Evolutionary conservation across 768 basidiomycete genomes (phyloP), one percentile per base, ranked within the genome.

Genomic region (Xerocomus potaroensis): DNA sequence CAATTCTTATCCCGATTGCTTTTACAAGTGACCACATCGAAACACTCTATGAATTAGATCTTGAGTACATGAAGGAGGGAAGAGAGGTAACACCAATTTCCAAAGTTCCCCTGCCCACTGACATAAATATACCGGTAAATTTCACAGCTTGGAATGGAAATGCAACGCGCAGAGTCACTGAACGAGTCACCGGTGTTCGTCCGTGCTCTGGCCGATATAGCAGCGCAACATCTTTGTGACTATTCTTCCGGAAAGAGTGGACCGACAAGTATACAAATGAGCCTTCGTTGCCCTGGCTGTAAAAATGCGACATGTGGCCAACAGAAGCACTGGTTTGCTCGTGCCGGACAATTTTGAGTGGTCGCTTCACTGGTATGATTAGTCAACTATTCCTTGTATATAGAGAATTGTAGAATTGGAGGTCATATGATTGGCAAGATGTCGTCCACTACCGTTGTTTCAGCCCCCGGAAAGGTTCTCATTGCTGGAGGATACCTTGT

Each of bases 21-120:
- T 99, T 99, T 72, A 99, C 96, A 12, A 93, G 87, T 64, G 96
- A 99, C 69, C 96, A 99, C 65, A 98, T 99, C 60, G 96, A 99
- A 74, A 99, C 96, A 19, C 73, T 99, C 41, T 98, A 89, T 59
- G 96, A 99, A 71, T 76, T 98, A 41, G 96, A 99, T 66, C 66
- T 94, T 43, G 96, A 99, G 65, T 96, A 98, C 61, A 77, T 77
- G 47, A 84, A 83, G 68, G 94, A 98, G 69, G 96, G 89, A 8
- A 78, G 78, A 64, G 84, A 95, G 81, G 93, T 93, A 57, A 80
- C 61, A n/a, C 3, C 15, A 7, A 41, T 11, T 3, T 39, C 45
- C 2, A 18, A 22, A 27, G 24, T 18, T 10, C 5, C 22, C 18
- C 32, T 19, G 5, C 22, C 31, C 4, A 32, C 44, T 55, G 30